Percentiles rank a stretch among this genome's conserved stretches.
phyloP scores from a whole-genome alignment of 1,284 basidiomycete genomes.

The Boletus austroedulis region DNA sequence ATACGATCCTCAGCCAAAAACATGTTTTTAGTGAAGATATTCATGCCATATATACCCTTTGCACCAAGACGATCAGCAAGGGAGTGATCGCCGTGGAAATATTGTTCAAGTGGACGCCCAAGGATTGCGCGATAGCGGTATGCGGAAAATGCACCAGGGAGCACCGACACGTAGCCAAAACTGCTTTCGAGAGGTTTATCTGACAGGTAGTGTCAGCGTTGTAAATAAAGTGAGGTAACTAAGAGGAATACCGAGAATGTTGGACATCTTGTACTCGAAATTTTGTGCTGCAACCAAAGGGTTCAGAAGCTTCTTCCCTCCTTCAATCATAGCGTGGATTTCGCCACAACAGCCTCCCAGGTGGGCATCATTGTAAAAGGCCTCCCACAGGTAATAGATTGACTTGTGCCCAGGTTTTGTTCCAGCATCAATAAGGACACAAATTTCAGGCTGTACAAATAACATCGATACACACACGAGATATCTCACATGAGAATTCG shows the following conservation, averaged over 20 bases:
- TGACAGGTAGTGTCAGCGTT: constrained; percentile 25
- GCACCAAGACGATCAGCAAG: constrained; percentile 87
- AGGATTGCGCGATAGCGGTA: constrained; percentile 91
- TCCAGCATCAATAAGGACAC: constrained; percentile 89
- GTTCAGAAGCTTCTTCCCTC: constrained; percentile 89
- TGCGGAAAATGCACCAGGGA: constrained; percentile 96
- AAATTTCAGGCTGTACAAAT: constrained; percentile 76
- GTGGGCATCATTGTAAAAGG: constrained; percentile 74
- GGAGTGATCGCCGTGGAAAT: constrained; percentile 98
- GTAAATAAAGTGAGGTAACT: background rate
- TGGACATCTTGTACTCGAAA: constrained; percentile 99
- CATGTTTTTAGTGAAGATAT: constrained; percentile 97
- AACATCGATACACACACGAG: background rate
- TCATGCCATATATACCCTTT: constrained; percentile 97
- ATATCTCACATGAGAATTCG: background rate
- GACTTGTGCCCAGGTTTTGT: constrained; percentile 97
- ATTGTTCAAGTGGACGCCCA: constrained; percentile 91
- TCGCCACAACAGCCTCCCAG: constrained; percentile 86
- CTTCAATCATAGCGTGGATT: constrained; percentile 93
- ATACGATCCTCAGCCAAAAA: constrained; percentile 96
- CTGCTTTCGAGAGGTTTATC: constrained; percentile 93
- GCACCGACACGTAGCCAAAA: constrained; percentile 93
- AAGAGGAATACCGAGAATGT: constrained; percentile 73
- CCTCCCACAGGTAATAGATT: constrained; percentile 97
- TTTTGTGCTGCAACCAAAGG: constrained; percentile 95